A percentile compares a stretch with the other conserved stretches of the same genome.
Evolutionary conservation across 2,329 filamentous ascomycete genomes (phyloP).

Genomic region (Venturia pyrina): DNA sequence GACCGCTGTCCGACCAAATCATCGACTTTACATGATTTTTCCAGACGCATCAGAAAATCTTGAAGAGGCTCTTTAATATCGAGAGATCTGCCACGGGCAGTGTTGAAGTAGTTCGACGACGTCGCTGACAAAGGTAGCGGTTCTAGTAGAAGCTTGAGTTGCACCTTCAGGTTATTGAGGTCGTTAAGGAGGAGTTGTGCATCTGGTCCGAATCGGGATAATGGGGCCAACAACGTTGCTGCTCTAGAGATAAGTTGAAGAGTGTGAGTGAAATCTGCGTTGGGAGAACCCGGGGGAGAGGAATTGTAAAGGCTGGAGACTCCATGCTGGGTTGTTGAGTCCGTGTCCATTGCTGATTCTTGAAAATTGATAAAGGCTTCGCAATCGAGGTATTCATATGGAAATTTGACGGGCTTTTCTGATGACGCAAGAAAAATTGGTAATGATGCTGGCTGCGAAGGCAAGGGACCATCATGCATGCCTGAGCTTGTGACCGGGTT

Average conservation of each 20-base stretch:
- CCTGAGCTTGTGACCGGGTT: neutral
- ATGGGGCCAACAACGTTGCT: neutral
- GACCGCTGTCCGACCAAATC: too few species aligned
- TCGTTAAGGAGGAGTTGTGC: neutral
- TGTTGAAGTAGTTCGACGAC: neutral
- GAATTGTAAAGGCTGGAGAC: too few species aligned
- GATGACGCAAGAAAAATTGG: too few species aligned
- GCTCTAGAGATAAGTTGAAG: neutral
- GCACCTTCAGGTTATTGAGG: neutral
- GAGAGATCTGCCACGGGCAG: neutral
- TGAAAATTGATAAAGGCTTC: neutral
- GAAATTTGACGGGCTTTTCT: neutral
- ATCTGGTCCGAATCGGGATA: neutral
- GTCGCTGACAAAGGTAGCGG: neutral
- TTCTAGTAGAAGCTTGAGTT: neutral
- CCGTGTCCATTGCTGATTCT: neutral
- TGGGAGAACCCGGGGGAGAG: neutral
- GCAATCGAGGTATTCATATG: neutral
- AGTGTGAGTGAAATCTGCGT: neutral
- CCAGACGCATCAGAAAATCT: neutral
- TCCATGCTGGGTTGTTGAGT: neutral
- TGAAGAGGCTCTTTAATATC: neutral
- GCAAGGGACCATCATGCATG: neutral
- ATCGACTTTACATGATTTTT: neutral
- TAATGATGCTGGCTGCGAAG: neutral